Percentiles rank a stretch among this genome's conserved stretches.
Conservation (phyloP, 2,329 filamentous ascomycete species). For the Dothideomycetes sp. region DNA sequence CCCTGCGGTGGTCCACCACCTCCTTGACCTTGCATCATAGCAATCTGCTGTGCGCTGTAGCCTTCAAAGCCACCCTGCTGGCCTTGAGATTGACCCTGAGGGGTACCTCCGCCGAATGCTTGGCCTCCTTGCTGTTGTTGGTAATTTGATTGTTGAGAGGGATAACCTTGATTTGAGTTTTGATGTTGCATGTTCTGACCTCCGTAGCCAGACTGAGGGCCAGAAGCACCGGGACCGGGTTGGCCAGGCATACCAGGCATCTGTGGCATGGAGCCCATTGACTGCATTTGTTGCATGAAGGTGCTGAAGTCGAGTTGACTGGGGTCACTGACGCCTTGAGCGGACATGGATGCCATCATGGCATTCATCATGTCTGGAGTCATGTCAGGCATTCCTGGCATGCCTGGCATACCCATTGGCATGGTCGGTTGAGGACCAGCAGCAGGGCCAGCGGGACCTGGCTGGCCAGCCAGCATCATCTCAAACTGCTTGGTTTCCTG, state of each 20-base stretch:
- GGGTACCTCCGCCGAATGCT: constrained; percentile 11
- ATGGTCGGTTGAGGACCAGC: neutral
- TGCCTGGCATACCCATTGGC: constrained; percentile 21
- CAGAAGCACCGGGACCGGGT: constrained; percentile 13
- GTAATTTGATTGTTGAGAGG: constrained; percentile 10
- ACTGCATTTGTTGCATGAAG: constrained; percentile 43
- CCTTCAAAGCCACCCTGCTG: constrained; percentile 18
- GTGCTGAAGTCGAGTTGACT: constrained; percentile 41
- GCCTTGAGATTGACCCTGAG: constrained; percentile 18
- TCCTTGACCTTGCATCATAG: constrained; percentile 23
- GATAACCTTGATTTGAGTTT: constrained; percentile 13
- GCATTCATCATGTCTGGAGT: constrained; percentile 47
- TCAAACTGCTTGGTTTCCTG: constrained; percentile 53
- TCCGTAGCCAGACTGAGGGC: constrained; percentile 9
- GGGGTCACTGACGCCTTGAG: constrained; percentile 40
- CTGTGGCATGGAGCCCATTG: constrained; percentile 28
- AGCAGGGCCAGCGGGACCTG: constrained; percentile 18
- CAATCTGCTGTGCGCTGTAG: constrained; percentile 23
- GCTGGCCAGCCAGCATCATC: constrained; percentile 39
- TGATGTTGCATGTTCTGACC: constrained; percentile 11
- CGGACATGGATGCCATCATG: constrained; percentile 45
- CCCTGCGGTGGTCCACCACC: constrained; percentile 11
- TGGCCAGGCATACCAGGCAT: constrained; percentile 11
- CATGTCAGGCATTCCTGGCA: constrained; percentile 37
- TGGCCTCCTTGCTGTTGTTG: constrained; percentile 10